Base-by-base conservation (phyloP, 495 filamentous ascomycete genomes). In the Corynascus novoguineensis region DNA sequence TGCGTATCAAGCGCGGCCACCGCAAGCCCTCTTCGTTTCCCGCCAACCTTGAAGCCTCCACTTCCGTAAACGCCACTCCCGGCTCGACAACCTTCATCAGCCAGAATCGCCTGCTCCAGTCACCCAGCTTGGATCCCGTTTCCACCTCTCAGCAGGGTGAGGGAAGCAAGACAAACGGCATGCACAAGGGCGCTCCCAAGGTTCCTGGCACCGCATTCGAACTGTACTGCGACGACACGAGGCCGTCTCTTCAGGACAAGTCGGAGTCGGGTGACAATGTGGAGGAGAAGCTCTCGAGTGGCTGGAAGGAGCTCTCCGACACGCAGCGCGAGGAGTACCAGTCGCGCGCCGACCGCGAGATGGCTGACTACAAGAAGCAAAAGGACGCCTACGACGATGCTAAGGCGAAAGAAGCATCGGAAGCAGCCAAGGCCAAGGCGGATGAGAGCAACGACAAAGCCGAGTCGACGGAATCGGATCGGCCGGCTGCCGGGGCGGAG, bases 1-100 rank as follows among this genome's bases (percentile, higher is more conserved):
- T 96, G 49, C 87, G 92, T 55, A 84, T 85, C 29, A 97, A 97
- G 78, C 86, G 91, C 45, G 85, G 86, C 31, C 87, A 81, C 53
- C 68, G 80, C 32, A 81, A 81, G 67, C 73, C 78, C 22, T 76
- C 75, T 48, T 69, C 75, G 17, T 67, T 78, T 24, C 61, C 68
- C 1, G 37, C 37, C 44, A 59, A 61, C 34, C 47, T 58, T 42
- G 66, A 71, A 3, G 54, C 48, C 24, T 57, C 58, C 1, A 21
- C 54, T 7, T 52, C 52, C 7, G 50, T 38, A 50, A 65, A 46
- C 19, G 63, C 47, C 50, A 68, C 67, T 51, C 63, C 64, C 44
- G 68, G 71, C 57, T 65, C 65, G 27, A 70, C 68, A 15, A 75
- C 47, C 10, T 50, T 77, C 54, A 71, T 78, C 60, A 72, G 61